Percentiles rank a stretch among this genome's conserved stretches.
These are phyloP conservation scores for Hericium alpestre DNA, from an alignment of 768 basidiomycete genomes.

Conservation along the genomic window DNA sequence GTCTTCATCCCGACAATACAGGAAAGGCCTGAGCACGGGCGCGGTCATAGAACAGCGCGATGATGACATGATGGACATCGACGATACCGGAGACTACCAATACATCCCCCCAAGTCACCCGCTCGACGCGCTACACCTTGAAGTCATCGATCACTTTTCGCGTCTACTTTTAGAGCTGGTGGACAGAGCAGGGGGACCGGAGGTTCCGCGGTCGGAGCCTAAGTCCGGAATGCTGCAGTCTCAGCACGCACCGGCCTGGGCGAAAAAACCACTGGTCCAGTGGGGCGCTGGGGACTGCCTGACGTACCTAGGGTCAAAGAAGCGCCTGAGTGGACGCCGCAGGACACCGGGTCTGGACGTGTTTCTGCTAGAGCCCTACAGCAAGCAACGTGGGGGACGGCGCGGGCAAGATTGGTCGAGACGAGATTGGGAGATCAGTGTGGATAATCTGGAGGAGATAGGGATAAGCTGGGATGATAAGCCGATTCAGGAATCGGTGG, in stretches of 20 bases:
- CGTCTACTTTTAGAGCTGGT: slow-evolving; percentile 50
- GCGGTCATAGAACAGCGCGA: slow-evolving; percentile 5
- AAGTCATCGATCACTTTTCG: slow-evolving; percentile 61
- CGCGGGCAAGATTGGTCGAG: slow-evolving; percentile 69
- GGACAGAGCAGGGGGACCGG: slow-evolving; percentile 39
- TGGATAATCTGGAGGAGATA: slow-evolving; percentile 35
- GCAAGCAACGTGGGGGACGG: slow-evolving; percentile 40
- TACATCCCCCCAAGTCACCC: slow-evolving; percentile 39
- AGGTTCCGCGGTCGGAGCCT: slow-evolving; percentile 22
- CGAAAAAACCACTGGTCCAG: slow-evolving; percentile 28
- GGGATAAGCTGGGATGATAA: slow-evolving; percentile 44
- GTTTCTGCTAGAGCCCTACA: slow-evolving; percentile 32
- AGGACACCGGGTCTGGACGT: slow-evolving; percentile 9
- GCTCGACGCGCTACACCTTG: slow-evolving; percentile 54
- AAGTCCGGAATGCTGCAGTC: slow-evolving; percentile 31
- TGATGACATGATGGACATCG: slow-evolving; percentile 45
- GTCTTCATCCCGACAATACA: slow-evolving; percentile 14
- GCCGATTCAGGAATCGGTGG: slow-evolving; percentile 40
- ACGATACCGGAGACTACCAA: slow-evolving; percentile 47
- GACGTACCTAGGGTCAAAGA: slow-evolving; percentile 40
- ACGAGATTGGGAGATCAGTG: slow-evolving; percentile 51
- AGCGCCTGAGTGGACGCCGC: slow-evolving; percentile 4
- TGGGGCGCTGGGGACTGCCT: slow-evolving; percentile 52
- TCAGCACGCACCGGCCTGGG: slow-evolving; percentile 45
- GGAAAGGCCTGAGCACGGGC: slow-evolving; percentile 11